phyloP scores from a whole-genome alignment of 352 stramenopile genomes.

The Plasmopara muralis region DNA sequence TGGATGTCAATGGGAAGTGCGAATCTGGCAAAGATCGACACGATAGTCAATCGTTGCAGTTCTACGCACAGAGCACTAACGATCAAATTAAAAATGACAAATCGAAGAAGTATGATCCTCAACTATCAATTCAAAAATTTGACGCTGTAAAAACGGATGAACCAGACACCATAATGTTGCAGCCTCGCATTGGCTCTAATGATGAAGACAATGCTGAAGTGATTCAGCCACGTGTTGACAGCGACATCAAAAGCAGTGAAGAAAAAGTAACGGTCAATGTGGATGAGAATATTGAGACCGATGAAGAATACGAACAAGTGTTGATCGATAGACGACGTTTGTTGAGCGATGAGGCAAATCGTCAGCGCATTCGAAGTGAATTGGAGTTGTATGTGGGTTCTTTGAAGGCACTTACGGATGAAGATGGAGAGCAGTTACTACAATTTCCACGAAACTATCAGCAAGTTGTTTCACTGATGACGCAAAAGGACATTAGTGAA shows the following conservation, averaged over 20 bases:
- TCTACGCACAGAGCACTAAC: neutral
- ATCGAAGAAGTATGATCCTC: neutral
- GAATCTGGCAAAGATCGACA: neutral
- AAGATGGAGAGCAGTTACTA: slow-evolving; percentile 42
- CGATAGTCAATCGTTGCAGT: neutral
- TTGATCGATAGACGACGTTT: slow-evolving; percentile 13
- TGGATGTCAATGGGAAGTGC: neutral
- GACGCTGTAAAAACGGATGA: neutral
- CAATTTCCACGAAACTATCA: slow-evolving; percentile 59
- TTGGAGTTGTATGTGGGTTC: slow-evolving; percentile 41
- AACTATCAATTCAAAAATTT: neutral
- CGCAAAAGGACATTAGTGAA: slow-evolving; percentile 36
- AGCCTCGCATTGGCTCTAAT: too few species aligned
- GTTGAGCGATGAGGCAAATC: slow-evolving; percentile 27
- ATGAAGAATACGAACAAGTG: slow-evolving; percentile 23
- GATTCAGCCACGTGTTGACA: too few species aligned
- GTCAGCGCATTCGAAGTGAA: slow-evolving; percentile 35
- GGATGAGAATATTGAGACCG: slow-evolving; percentile 1
- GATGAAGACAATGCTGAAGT: too few species aligned
- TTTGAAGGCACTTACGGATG: slow-evolving; percentile 31
- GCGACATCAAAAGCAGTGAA: neutral
- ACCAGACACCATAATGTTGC: neutral
- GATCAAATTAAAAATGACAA: neutral
- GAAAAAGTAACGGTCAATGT: neutral
- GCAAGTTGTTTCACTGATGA: slow-evolving; percentile 63